phyloP scores from a whole-genome alignment of 805 yeast genomes.

The Myxozyma nipponensis region DNA sequence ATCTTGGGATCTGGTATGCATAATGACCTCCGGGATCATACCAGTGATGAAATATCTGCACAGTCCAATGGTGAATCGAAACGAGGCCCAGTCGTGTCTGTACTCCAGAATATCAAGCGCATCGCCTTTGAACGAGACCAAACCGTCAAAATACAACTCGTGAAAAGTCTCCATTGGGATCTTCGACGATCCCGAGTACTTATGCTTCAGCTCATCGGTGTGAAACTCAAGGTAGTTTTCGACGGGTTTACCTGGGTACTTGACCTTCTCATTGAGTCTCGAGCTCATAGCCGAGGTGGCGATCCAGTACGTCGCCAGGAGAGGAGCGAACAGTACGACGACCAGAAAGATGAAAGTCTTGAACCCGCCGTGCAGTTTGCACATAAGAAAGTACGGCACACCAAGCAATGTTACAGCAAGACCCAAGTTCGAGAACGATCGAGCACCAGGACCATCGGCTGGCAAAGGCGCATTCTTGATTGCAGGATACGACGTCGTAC shows the following conservation, averaged over 20 bases:
- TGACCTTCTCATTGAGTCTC: constrained; percentile 71
- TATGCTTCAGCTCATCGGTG: constrained; percentile 60
- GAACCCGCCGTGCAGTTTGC: constrained; percentile 63
- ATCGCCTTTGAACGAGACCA: constrained; percentile 85
- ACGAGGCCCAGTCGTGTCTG: constrained; percentile 88
- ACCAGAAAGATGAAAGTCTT: constrained; percentile 62
- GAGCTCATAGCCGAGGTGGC: constrained; percentile 73
- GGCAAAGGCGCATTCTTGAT: constrained; percentile 84
- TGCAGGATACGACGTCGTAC: constrained; percentile 57
- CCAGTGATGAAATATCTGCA: constrained; percentile 80
- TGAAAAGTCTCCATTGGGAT: constrained; percentile 92
- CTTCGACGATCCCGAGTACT: constrained; percentile 69
- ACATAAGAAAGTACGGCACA: constrained; percentile 60
- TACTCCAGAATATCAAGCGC: constrained; percentile 76
- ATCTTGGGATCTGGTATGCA: constrained; percentile 86
- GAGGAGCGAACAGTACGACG: constrained; percentile 57
- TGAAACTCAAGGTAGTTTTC: constrained; percentile 79
- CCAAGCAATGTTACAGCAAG: constrained; percentile 49
- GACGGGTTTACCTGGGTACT: constrained; percentile 71
- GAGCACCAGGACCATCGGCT: constrained; percentile 87
- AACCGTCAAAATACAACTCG: constrained; percentile 76
- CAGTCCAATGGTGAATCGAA: constrained; percentile 69
- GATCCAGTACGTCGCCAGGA: constrained; percentile 81
- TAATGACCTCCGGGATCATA: constrained; percentile 85
- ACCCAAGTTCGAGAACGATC: constrained; percentile 62